Evolutionary conservation across 1,284 basidiomycete species (phyloP), one percentile per base, ranked within the genome.

Genomic region (Cutaneotrichosporon cutaneum): DNA sequence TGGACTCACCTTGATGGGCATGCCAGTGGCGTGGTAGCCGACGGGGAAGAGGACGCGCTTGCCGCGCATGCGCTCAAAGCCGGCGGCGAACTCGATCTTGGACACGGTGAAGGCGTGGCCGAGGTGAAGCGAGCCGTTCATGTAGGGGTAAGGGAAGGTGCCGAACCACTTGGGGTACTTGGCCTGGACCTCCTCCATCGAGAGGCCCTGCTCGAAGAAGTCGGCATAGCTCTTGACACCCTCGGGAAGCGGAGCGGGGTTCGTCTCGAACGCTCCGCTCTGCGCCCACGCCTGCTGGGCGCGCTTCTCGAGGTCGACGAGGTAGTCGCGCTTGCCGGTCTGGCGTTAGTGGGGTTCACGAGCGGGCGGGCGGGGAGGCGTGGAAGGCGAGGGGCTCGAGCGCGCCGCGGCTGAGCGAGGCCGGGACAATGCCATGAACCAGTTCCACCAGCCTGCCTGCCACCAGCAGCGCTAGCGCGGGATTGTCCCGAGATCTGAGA

Each of bases 31-130:
- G 82, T 99, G 96, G 81, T 97, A 89, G 60, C 92, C 95, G 76
- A 97, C 87, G 54, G 94, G 96, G 82, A 98, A 99, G 68, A 99
- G 82, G 35, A 91, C 92, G 39, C 91, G 86, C 82, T 96, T 96
- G 59, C 96, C 96, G 68, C 93, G 80, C 90, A 99, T 90, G 57
- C 95, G 85, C 81, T 99, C 89, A 79, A 91, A 99, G 24, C 96
- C 96, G 45, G 94, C 89, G 2, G 89, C 88, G 73, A 99, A 99
- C 80, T 99, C 96, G 77, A 98, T 90, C 83, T 99, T 99, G 65
- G 92, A 94, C 79, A 99, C 92, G 47, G 94, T 95, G 81, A 99
- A 99, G 0, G 91, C 95, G 81, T 99, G 96, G 47, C 96, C 96
- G 36, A 99, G 84, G 80, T 99, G 96, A 70, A 99, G 85, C 67